Evolutionary conservation across 2,329 filamentous ascomycete genomes (phyloP).

Genomic region (Colletotrichum tropicale): DNA sequence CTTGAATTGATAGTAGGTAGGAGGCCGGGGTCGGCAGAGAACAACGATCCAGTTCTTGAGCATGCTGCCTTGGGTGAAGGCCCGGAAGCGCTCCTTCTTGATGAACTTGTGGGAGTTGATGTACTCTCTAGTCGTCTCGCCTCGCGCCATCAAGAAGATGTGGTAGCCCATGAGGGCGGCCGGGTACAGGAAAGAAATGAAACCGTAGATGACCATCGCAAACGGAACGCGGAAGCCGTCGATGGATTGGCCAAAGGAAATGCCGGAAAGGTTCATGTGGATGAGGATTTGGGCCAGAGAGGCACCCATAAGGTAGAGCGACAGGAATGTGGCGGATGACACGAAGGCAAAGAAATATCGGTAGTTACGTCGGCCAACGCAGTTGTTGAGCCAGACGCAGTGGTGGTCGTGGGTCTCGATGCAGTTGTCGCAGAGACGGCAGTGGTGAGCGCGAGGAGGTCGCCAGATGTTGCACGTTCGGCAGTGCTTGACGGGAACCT

Average conservation of each 20-base stretch:
- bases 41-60: constrained; percentile 83
- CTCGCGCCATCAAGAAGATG: constrained; percentile 85
- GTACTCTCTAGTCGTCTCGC: constrained; percentile 95
- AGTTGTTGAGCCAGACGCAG: constrained; percentile 99
- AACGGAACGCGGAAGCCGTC: constrained; percentile 79
- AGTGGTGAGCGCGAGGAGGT: constrained; percentile 93
- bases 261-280: constrained; percentile 66
- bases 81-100: constrained; percentile 88
- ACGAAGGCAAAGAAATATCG: constrained; percentile 97
- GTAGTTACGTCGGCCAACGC: constrained; percentile 95
- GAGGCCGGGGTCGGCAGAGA: constrained; percentile 80
- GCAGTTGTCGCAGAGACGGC: constrained; percentile 95
- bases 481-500: constrained; percentile 98
- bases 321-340: constrained; percentile 75
- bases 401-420: constrained; percentile 98
- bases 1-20: constrained; percentile 91
- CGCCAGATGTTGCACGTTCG: constrained; percentile 98
- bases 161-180: constrained; percentile 86
- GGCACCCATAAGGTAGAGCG: constrained; percentile 76
- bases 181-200: constrained; percentile 79
- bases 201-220: constrained; percentile 84
- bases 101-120: constrained; percentile 95
- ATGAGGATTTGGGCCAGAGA: constrained; percentile 82
- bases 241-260: constrained; percentile 73
- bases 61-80: constrained; percentile 80